Evolutionary conservation across 768 basidiomycete genomes (phyloP).

Genomic region (Strobilomyces confusus): DNA sequence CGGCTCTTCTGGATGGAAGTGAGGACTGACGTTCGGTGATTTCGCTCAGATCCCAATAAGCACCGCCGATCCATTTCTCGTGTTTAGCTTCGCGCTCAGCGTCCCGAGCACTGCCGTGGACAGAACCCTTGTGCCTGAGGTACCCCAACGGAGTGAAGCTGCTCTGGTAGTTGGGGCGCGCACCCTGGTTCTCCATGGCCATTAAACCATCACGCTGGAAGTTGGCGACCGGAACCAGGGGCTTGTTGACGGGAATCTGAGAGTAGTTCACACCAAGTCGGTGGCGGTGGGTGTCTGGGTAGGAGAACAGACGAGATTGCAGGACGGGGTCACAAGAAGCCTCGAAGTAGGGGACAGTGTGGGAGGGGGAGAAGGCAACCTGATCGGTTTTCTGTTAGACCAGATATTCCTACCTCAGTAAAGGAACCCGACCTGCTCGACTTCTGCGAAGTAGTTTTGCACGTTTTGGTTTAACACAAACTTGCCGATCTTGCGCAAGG

Average conservation of each 20-base stretch:
- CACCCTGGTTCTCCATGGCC: conserved; percentile 74
- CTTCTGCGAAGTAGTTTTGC: conserved; percentile 90
- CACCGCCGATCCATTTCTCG: conserved; percentile 72
- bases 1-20: neutral
- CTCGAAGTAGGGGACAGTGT: conserved; percentile 85
- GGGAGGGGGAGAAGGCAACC: conserved; percentile 85
- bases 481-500: conserved; percentile 85
- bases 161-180: conserved; percentile 85
- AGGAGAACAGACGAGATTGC: conserved; percentile 93
- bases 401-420: conserved; percentile 16
- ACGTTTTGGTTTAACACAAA: conserved; percentile 75
- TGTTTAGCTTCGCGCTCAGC: conserved; percentile 43
- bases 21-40: conserved; percentile 69
- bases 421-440: conserved; percentile 71
- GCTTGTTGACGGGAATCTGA: conserved; percentile 85
- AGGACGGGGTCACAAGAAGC: conserved; percentile 89
- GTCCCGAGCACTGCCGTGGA: conserved; percentile 41
- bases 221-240: conserved; percentile 70
- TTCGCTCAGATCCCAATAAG: conserved; percentile 64
- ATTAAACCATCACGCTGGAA: conserved; percentile 86
- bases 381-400: conserved; percentile 22
- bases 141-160: conserved; percentile 70
- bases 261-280: conserved; percentile 79
- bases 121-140: conserved; percentile 43
- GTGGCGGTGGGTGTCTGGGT: conserved; percentile 85